A percentile compares a stretch with the other conserved stretches of the same genome.
phyloP scores from a whole-genome alignment of 257 asterid species.

The Verbena officinalis region DNA sequence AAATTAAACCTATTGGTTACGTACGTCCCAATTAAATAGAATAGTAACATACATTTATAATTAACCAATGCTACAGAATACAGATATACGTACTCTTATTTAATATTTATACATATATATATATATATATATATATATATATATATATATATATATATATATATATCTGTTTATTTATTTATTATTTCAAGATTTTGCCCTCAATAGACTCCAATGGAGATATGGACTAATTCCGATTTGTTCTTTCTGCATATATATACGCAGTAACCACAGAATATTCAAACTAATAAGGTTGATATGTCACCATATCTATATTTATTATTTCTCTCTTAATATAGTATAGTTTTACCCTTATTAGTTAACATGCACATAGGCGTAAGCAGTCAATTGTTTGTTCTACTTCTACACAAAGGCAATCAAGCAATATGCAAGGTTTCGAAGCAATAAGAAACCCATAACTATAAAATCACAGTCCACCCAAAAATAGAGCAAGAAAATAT shows the following conservation, averaged over 20 bases:
- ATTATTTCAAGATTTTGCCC: too few species aligned
- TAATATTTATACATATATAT: too few species aligned
- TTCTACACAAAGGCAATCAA: constrained; percentile 2
- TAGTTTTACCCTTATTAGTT: constrained; percentile 9
- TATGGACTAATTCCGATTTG: neutral
- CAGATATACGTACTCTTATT: neutral
- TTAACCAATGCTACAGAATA: too few species aligned
- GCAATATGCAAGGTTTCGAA: neutral
- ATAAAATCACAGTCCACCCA: neutral
- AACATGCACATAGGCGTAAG: neutral
- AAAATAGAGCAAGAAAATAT: neutral
- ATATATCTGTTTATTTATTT: too few species aligned
- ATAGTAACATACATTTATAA: too few species aligned
- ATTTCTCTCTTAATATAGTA: neutral
- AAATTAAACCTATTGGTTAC: too few species aligned
- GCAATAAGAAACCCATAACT: neutral
- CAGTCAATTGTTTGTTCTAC: neutral
- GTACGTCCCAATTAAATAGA: too few species aligned
- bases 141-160: too few species aligned
- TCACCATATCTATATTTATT: neutral
- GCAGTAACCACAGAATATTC: neutral
- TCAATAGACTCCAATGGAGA: neutral
- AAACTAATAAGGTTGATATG: too few species aligned
- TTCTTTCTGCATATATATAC: neutral
- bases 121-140: too few species aligned